Percentiles rank a stretch among this genome's conserved stretches.
Conservation (phyloP, 768 basidiomycete genomes). For the Arthromyces matolae region DNA sequence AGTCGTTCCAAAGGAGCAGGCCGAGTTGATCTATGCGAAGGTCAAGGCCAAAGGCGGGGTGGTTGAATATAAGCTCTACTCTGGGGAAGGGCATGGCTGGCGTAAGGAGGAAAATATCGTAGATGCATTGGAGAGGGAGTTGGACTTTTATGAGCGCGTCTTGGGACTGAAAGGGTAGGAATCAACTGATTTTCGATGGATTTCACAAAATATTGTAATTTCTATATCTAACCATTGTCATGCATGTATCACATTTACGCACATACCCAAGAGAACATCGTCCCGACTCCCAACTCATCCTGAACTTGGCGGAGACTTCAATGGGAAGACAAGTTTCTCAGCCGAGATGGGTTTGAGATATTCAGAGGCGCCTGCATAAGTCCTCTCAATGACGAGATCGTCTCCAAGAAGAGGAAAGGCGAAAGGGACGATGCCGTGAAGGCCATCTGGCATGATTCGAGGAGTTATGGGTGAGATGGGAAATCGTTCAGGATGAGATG, state of each 20-base stretch:
- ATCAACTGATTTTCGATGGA: no score
- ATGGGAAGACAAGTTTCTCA: slow-evolving; percentile 26
- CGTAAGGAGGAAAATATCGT: slow-evolving; percentile 52
- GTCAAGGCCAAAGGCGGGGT: slow-evolving; percentile 47
- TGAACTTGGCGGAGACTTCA: no score
- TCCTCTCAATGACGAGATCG: slow-evolving; percentile 24
- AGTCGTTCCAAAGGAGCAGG: slow-evolving; percentile 67
- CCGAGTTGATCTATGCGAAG: slow-evolving; percentile 51
- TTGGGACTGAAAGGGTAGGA: slow-evolving; percentile 29
- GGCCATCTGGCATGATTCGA: slow-evolving; percentile 30
- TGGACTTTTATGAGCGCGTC: slow-evolving; percentile 52
- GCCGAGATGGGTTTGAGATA: slow-evolving; percentile 28
- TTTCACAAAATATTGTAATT: no score
- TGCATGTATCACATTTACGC: no score
- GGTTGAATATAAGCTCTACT: slow-evolving; percentile 57
- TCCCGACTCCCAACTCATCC: no score
- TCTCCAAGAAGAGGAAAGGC: slow-evolving; percentile 26
- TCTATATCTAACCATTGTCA: no score
- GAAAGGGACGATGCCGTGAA: slow-evolving; percentile 22
- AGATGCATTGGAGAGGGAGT: slow-evolving; percentile 48
- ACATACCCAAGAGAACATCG: no score
- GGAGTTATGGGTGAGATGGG: slow-evolving; percentile 24
- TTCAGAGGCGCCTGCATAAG: not conserved
- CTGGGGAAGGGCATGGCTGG: slow-evolving; percentile 68
- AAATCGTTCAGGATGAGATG: slow-evolving; percentile 17